Evolutionary conservation across 2,329 filamentous ascomycete species (phyloP), one percentile per base, ranked within the genome.

Genomic region (Ophiocordyceps camponoti-floridani): DNA sequence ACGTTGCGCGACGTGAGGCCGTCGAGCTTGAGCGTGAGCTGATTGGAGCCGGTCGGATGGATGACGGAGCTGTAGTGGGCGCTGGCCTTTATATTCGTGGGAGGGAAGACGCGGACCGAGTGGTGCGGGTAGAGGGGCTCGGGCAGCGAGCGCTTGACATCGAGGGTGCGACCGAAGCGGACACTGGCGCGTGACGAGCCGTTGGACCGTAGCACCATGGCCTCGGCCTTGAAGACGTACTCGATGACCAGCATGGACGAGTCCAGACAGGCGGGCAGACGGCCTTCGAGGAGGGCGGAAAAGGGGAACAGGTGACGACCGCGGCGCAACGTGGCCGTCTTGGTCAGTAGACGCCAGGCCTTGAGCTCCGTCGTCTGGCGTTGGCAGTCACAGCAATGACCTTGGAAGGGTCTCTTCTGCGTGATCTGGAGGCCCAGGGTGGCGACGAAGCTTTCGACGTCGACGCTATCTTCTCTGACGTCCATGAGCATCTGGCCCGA

Each of bases 91-190:
- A 98, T 80, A 64, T 94, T 91, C 52, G 91, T 98, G 0, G 91
- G 89, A 42, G 89, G 91, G 64, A 98, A 98, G 56, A 96, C 84
- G 56, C 89, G 85, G 49, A 94, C 79, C 14, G 84, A 93, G 63
- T 88, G 81, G 63, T 93, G 89, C 48, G 93, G 86, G 44, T 75
- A 71, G 43, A 86, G 83, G 3, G 84, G 77, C 44, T 82, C 64
- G 8, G 65, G 72, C 26, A 96, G 75, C 31, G 87, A 83, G 49
- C 89, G 84, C 65, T 81, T 81, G 52, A 96, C 73, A 45, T 79
- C 70, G 41, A 96, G 68, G 10, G 73, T 72, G 54, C 78, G 76
- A 49, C 75, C 72, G 54, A 85, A 75, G 52, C 71, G 76, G 56
- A 84, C 70, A 23, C 62, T 55, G 5, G 57, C 45, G 43, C 53